These are phyloP conservation scores for Sporobolomyces pararoseus DNA, from an alignment of 768 basidiomycete genomes.

Conservation along the genomic window DNA sequence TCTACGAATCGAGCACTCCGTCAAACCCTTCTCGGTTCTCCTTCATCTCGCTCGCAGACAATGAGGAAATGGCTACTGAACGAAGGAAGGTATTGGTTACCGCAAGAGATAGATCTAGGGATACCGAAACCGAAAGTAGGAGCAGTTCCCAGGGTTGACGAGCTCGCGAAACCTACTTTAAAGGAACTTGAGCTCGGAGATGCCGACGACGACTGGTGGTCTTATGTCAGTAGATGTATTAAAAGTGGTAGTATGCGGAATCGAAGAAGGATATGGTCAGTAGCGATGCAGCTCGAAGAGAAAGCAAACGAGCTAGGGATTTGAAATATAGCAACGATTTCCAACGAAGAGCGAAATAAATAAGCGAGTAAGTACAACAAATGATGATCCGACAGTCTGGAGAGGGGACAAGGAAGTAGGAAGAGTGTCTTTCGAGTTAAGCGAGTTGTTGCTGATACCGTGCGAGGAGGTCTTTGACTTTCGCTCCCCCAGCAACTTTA, in stretches of 20 bases:
- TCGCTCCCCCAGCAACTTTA: background rate
- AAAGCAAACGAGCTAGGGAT: constrained; percentile 3
- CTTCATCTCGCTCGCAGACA: background rate
- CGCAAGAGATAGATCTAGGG: background rate
- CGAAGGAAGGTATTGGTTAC: background rate
- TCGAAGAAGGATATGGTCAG: constrained; percentile 7
- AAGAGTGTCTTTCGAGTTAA: background rate
- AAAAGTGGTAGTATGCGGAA: constrained; percentile 21
- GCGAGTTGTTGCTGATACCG: constrained; percentile 22
- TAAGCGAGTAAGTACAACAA: no score
- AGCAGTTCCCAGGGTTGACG: background rate
- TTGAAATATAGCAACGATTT: no score
- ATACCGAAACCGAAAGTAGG: background rate
- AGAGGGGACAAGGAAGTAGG: no score
- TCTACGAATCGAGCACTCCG: background rate
- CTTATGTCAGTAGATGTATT: constrained; percentile 12
- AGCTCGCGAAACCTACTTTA: background rate
- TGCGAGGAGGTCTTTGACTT: constrained; percentile 15
- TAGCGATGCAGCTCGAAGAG: background rate
- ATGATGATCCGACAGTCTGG: no score
- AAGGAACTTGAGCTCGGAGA: background rate
- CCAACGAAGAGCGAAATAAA: background rate
- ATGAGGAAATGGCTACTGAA: background rate
- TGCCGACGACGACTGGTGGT: constrained; percentile 18
- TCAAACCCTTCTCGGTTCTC: background rate